Percentiles rank a stretch among this genome's conserved stretches.
Conservation (phyloP, 2,329 filamentous ascomycete species). For the Pseudocercospora cruenta region DNA sequence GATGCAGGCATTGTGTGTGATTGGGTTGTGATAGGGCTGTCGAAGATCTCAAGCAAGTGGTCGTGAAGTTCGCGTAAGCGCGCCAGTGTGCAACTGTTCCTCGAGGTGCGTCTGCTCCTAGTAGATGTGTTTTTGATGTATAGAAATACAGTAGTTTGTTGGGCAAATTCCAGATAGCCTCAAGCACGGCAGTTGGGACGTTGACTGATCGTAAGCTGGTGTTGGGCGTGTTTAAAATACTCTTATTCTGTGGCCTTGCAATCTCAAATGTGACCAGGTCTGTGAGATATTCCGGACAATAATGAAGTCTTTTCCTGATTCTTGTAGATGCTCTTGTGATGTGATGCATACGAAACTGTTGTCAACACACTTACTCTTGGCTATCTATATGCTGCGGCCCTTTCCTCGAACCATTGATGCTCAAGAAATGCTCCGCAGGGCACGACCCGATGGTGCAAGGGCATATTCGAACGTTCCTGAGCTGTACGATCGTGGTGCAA, state of each 20-base stretch:
- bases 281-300: neutral
- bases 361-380: neutral
- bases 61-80: neutral
- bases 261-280: neutral
- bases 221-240: neutral
- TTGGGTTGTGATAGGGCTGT: neutral
- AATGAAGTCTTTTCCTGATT: neutral
- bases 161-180: neutral
- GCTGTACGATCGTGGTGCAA: slow-evolving; percentile 7
- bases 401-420: slow-evolving; percentile 4
- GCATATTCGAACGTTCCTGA: neutral
- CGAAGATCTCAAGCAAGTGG: neutral
- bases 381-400: slow-evolving; percentile 9
- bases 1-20: neutral
- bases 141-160: neutral
- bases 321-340: neutral
- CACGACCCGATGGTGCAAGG: neutral
- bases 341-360: neutral
- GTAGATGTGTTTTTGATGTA: neutral
- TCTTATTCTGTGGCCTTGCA: neutral
- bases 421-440: slow-evolving; percentile 7
- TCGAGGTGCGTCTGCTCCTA: neutral
- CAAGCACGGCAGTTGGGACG: neutral
- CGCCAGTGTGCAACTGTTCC: neutral
- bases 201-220: neutral